Base-by-base conservation (phyloP, 192 early-diverging fungal species). In the Dimargaris verticillata region DNA sequence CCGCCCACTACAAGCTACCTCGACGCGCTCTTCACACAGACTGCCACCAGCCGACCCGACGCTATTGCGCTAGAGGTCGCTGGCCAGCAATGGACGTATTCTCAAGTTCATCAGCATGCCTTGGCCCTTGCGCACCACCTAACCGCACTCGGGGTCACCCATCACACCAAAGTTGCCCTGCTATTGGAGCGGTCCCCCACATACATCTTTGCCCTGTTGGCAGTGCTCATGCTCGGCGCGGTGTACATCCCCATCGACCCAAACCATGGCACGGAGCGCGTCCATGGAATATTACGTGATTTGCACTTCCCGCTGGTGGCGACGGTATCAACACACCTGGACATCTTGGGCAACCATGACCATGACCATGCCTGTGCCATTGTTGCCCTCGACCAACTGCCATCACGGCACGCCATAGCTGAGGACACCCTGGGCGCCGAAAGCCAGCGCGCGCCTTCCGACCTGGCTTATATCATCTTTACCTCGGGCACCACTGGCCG, bases 401-500 rank as follows among this genome's bases (percentile, higher is more conserved):
- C 26, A n/a, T n/a, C 26, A 7, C 49, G 9, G 18, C 14, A 11
- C 6, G 20, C 49, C 14, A 25, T 11, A 3, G 18, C 49, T n/a
- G 14, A 10, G 6, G 14, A 25, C 3, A 18, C 49, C 14, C 18
- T 25, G 26, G 49, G 24, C 3, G 22, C 26, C 18, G 4, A 10
- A 20, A 14, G 24, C 28, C 53, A 17, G 26, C 28, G 26, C 28
- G 26, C n/a, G 2, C 53, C 28, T 17, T 33, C 28, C 0, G 7
- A 26, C 28, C 9, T 55, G 26, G 53, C 24, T 9, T n/a, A 33
- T 2, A 33, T 55, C 28, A 55, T 55, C 26, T 62, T 64, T 51
- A 69, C 61, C 25, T 68, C 42, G 12, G 67, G 67, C 22, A 67
- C 67, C 13, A 68, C 67, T 7, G 67, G 67, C 53, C 50, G 65